Evolutionary conservation across 2,329 filamentous ascomycete genomes (phyloP).

Genomic region (Mariannaea elegans): DNA sequence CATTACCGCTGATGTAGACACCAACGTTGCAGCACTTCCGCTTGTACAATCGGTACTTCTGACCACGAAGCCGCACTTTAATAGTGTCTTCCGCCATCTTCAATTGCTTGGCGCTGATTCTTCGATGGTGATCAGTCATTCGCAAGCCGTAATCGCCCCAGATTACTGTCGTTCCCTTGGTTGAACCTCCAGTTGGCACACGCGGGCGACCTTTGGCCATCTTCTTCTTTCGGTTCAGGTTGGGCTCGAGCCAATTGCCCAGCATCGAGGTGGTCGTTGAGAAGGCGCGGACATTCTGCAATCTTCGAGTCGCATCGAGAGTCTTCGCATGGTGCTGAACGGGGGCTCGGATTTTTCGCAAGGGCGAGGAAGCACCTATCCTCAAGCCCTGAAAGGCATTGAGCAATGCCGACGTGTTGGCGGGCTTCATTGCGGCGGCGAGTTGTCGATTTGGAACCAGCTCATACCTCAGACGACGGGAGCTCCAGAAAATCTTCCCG

Average conservation of each 20-base stretch:
- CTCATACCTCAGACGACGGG: conserved; percentile 33
- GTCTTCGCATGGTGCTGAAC: conserved; percentile 41
- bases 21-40: conserved; percentile 91
- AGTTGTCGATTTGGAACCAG: conserved; percentile 34
- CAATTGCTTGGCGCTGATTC: conserved; percentile 86
- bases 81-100: conserved; percentile 95
- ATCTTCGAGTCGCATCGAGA: conserved; percentile 45
- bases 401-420: conserved; percentile 54
- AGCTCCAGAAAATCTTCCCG: conserved; percentile 48
- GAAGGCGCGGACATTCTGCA: conserved; percentile 70
- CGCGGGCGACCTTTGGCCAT: conserved; percentile 92
- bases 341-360: conserved; percentile 50
- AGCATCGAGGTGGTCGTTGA: conserved; percentile 70
- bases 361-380: conserved; percentile 51
- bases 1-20: conserved; percentile 94
- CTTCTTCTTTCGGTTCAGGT: conserved; percentile 77
- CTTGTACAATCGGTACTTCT: conserved; percentile 93
- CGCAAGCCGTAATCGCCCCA: conserved; percentile 97
- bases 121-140: conserved; percentile 91
- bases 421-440: conserved; percentile 56
- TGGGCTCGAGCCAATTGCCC: conserved; percentile 85
- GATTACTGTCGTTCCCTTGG: conserved; percentile 91
- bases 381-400: conserved; percentile 61
- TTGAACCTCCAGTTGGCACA: conserved; percentile 89
- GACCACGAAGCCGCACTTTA: conserved; percentile 84